Evolutionary conservation across 148 eudicot genomes (phyloP), one percentile per base, ranked within the genome.

Genomic region (Arbutus unedo): DNA sequence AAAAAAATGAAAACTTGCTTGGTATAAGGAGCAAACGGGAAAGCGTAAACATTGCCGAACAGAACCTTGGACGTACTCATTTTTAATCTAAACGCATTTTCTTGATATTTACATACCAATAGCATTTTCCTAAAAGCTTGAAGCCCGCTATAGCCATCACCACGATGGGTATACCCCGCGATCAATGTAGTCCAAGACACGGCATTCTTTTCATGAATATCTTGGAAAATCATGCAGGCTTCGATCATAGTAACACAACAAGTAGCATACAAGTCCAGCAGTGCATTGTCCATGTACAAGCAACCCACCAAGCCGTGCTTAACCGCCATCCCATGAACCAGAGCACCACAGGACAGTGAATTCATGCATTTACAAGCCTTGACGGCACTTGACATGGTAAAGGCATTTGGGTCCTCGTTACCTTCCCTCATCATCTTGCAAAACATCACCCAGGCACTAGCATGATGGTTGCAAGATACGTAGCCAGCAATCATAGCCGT

Each of bases 141-240:
- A 76, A 95, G 90, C 21, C 83, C 98, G n/a, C 87, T 87, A 84
- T 89, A 85, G 54, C 94, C 98, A 83, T 93, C 91, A 10, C 96
- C 95, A 1, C 85, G 88, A 88, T 93, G 98, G 68, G 98, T 92
- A 79, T 88, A 95, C 4, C 95, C 98, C 0, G 98, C 84, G 57
- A 95, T 93, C 86, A 95, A 82, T 15, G 92, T 89, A 50, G 98
- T 95, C 98, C 98, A 95, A 1, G 98, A 88, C 78, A 92, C 98
- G 47, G 79, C 85, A 84, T 81, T 92, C 83, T 91, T 93, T 57
- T 38, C 66, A 23, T 43, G 15, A 86, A 93, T 92, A 62, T 85
- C 89, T 68, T 60, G 76, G 75, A 95, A 95, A 64, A 93, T 87
- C 80, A 77, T 31, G 62, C 88, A 78, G 0, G 98, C 98, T 44